These are phyloP conservation scores for Secale cereale DNA, from an alignment of 176 grass and related monocot genomes.

Conservation along the genomic window DNA sequence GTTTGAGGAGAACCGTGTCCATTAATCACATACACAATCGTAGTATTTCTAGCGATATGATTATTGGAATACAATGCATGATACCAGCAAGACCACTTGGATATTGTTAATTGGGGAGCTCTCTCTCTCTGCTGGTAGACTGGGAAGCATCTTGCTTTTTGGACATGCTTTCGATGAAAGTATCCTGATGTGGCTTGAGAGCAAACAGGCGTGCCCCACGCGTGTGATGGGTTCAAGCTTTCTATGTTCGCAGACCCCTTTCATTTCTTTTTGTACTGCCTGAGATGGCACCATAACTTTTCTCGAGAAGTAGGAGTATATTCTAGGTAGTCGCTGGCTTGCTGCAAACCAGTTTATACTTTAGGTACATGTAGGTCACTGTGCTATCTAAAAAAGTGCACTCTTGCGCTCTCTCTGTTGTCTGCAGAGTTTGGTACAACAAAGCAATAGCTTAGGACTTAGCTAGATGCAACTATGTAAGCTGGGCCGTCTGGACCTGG, in stretches of 20 bases:
- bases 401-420: neutral
- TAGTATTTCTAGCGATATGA: neutral
- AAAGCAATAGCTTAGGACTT: neutral
- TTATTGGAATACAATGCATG: neutral
- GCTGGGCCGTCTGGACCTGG: neutral
- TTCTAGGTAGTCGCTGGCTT: conserved; percentile 29
- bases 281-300: conserved; percentile 18
- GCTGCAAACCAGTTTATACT: neutral
- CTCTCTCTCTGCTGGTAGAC: conserved; percentile 22
- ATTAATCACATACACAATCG: neutral
- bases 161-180: conserved; percentile 30
- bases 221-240: conserved; percentile 29
- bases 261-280: conserved; percentile 36
- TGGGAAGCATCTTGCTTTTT: conserved; percentile 38
- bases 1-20: neutral
- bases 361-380: neutral
- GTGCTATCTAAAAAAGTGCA: neutral
- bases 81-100: neutral
- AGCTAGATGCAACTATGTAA: neutral
- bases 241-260: conserved; percentile 22
- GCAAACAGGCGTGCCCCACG: conserved; percentile 20
- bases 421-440: conserved; percentile 1
- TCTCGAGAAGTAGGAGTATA: conserved; percentile 22
- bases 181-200: conserved; percentile 23
- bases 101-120: neutral